phyloP scores from a whole-genome alignment of 2,329 filamentous ascomycete species.

The Fusarium camptoceras region DNA sequence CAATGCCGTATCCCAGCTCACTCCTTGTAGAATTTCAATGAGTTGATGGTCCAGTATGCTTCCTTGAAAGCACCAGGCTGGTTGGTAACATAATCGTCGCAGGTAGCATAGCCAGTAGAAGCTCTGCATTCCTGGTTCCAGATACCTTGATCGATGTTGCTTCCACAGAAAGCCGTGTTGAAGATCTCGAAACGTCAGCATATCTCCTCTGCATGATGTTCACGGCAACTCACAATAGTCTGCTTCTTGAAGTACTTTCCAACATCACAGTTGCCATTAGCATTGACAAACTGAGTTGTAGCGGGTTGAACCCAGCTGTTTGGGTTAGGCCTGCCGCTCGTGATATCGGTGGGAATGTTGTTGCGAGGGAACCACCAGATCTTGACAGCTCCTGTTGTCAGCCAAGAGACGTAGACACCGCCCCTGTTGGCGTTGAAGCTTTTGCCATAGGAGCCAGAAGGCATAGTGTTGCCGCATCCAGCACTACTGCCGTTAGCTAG shows the following conservation, averaged over 20 bases:
- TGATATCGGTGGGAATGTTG: constrained; percentile 17
- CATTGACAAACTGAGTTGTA: constrained; percentile 21
- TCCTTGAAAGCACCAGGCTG: constrained; percentile 17
- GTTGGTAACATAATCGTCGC: constrained; percentile 19
- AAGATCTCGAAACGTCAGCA: constrained; percentile 8
- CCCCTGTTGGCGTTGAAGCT: constrained; percentile 19
- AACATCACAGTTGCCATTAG: constrained; percentile 28
- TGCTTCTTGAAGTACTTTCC: constrained; percentile 29
- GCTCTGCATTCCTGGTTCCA: constrained; percentile 23
- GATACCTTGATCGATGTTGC: constrained; percentile 10
- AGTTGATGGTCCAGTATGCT: constrained; percentile 17
- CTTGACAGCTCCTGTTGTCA: constrained; percentile 19
- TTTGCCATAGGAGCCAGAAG: constrained; percentile 19
- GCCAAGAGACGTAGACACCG: constrained; percentile 18
- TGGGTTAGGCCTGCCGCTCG: constrained; percentile 11
- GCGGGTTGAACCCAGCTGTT: constrained; percentile 17
- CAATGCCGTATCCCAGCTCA: neutral
- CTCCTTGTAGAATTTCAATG: constrained; percentile 19
- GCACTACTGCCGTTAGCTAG: neutral
- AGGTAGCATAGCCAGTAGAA: constrained; percentile 16
- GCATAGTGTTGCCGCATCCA: constrained; percentile 25
- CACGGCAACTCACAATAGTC: constrained; percentile 6
- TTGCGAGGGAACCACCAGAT: constrained; percentile 24
- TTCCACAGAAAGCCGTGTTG: constrained; percentile 22
- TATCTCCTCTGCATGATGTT: rapidly evolving